Evolutionary conservation across 768 basidiomycete species (phyloP), one percentile per base, ranked within the genome.

Genomic region (Pleurotus pulmonarius): DNA sequence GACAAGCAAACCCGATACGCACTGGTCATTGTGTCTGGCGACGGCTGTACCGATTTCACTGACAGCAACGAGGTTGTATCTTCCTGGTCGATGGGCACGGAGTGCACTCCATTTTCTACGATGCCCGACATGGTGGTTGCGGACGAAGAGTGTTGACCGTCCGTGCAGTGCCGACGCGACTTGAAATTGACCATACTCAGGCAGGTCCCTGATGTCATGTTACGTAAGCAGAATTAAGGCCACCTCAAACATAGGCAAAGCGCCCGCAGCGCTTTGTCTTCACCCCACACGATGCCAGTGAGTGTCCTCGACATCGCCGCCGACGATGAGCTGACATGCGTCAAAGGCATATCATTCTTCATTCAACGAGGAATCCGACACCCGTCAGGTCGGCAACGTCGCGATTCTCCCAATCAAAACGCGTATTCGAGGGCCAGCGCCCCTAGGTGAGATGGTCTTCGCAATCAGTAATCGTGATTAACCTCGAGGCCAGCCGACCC

Each of bases 261-360:
- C 29, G 29, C 9, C 29, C 29, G 29, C 29, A 34, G 29, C 29
- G 29, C 29, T 34, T 34, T 34, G 11, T 4, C 29, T 18, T 38
- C 24, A 18, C 43, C 39, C 38, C 56, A 11, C 18, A 56, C 47
- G 46, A 65, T 65, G 64, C 64, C 64, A 49, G 64, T 65, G 47
- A 63, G 63, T 47, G 13, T 5, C 22, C 22, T 29, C 18, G 44
- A 40, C 46, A n/a, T 76, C 16, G 38, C 43, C 29, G 26, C 20
- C 41, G 38, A 34, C 29, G n/a, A 61, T 64, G 11, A 13, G 60
- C 59, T 29, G 53, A 54, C 15, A n/a, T 15, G 49, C 11, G 34
- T 26, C 58, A 8, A 57, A 98, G 97, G 96, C 96, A 18, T 99
- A 99, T 69, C 96, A 99, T 71, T 98, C 97, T 3, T 76, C 91